Evolutionary conservation across 352 stramenopile genomes (phyloP), one percentile per base, ranked within the genome.

Genomic region (Blastocystis sp.): DNA sequence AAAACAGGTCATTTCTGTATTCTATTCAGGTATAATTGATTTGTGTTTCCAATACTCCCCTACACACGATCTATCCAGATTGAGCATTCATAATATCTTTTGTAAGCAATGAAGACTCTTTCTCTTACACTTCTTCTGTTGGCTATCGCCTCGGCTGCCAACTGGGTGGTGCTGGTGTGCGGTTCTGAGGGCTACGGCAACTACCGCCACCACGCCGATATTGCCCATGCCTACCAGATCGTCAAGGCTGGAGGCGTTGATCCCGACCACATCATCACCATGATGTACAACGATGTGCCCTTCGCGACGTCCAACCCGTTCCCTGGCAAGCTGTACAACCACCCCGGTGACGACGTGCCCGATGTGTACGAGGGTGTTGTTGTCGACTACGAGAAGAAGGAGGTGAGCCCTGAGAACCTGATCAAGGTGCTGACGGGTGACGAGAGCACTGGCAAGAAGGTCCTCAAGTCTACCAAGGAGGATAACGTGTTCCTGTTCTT

Each of bases 281-380:
- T 96, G 93, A 95, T 94, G 92, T 95, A 94, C 91, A 93, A 96
- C 88, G 93, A 96, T 84, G 92, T 94, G 34, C 93, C 93, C 0
- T 89, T 89, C 86, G 91, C 92, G 88, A 74, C 91, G 28, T 86
- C 90, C 28, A 96, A 96, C 65, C 93, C 93, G 43, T 94, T 94
- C 86, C 91, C 92, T 0, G 93, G 93, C 0, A 91, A 94, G 89
- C 90, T 96, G 3, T 96, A 93, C 86, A 96, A 96, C 89, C 91
- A 93, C 19, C 93, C 93, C 41, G 70, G 70, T 80, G 59, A 80
- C 53, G 70, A 71, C 43, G 64, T 41, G 34, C 64, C 14, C 23
- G 93, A 97, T 76, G 93, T 97, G 40, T 96, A 96, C 90, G 91
- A 92, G 77, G 93, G 88, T 62, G 89, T 90, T 9, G 74, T 77